A percentile compares a stretch with the other conserved stretches of the same genome.
Evolutionary conservation across 2,329 filamentous ascomycete genomes (phyloP).

Genomic region (Penicillium sp.): DNA sequence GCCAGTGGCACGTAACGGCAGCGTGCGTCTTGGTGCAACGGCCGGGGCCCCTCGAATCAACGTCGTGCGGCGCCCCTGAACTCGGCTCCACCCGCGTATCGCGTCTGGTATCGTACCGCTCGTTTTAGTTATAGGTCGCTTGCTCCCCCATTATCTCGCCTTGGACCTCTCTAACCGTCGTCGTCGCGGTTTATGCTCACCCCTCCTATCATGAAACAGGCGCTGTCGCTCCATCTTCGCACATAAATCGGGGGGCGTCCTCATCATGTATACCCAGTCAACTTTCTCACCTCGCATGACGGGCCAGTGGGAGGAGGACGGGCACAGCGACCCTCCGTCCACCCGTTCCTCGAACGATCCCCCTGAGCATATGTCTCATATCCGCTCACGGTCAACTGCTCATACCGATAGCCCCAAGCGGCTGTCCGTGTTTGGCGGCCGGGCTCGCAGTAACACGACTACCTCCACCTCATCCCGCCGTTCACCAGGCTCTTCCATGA

Average conservation of each 20-base stretch:
- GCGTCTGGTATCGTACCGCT: background rate
- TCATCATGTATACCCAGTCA: slow-evolving; percentile 7
- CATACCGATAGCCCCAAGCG: slow-evolving; percentile 40
- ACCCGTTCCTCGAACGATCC: slow-evolving; percentile 34
- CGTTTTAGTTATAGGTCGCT: background rate
- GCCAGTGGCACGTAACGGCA: too few relatives aligned
- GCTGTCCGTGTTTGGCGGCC: slow-evolving; percentile 40
- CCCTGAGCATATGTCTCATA: slow-evolving; percentile 34
- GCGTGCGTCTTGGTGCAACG: background rate
- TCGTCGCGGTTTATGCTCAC: slow-evolving; percentile 1
- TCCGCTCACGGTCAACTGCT: slow-evolving; percentile 37
- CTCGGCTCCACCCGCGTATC: background rate
- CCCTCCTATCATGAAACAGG: slow-evolving; percentile 19
- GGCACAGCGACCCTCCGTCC: slow-evolving; percentile 26
- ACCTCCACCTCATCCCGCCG: slow-evolving; percentile 51
- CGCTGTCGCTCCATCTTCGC: slow-evolving; percentile 8
- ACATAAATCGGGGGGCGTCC: slow-evolving; percentile 9
- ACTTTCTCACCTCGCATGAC: slow-evolving; percentile 5
- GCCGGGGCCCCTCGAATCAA: background rate
- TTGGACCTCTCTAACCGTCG: background rate
- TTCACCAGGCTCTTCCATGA: slow-evolving; percentile 47
- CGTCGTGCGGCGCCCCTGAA: slow-evolving; percentile 8
- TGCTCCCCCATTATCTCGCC: background rate
- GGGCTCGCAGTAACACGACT: slow-evolving; percentile 47
- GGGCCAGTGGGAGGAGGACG: slow-evolving; percentile 25